Base-by-base conservation (phyloP, 495 filamentous ascomycete genomes). In the Emericellopsis terricola region DNA sequence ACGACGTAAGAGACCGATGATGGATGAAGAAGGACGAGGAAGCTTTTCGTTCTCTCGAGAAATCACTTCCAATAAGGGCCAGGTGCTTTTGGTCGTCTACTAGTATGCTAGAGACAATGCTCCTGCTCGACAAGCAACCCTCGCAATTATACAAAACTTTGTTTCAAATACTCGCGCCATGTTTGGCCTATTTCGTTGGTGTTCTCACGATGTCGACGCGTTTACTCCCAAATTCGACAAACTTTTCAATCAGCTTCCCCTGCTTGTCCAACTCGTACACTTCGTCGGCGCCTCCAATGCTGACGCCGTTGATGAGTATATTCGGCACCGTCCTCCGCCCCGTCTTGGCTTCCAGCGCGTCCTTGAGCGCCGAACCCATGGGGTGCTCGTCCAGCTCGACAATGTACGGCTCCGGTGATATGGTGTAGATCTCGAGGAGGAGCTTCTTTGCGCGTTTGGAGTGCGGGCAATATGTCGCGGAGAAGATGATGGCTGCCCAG, bases 231-330 rank as follows among this genome's bases (percentile, higher is more conserved):
- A 93, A 56, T 8, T 56, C 63, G 52, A 67, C 70, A 38, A 97
- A 64, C 45, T 73, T 87, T 24, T 72, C 73, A 19, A 68, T 62
- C 37, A 97, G 57, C 37, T 64, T 68, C 40, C 73, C 75, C n/a
- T 66, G 65, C 27, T 57, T 46, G 49, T 92, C 74, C 38, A 96
- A 50, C 16, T 66, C 74, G 26, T 69, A 67, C 38, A 96, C 68
- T 21, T 94, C 83, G 46, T 94, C 87, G 29, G 83, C 74, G 18
- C 89, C 89, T 17, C 89, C 89, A 41, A 96, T 85, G 46, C 79
- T 89, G 50, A 75, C 73, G 3, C 81, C 89, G 45, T 76, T 80
- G 29, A 97, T 68, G 36, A 97, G 59, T 19, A 97, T 64, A 46
- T 97, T 97, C 2, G 89, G 89, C 2, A 97, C 89, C 1, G 89